Evolutionary conservation across 176 grass and related monocot species (phyloP).

Genomic region (Secale cereale): DNA sequence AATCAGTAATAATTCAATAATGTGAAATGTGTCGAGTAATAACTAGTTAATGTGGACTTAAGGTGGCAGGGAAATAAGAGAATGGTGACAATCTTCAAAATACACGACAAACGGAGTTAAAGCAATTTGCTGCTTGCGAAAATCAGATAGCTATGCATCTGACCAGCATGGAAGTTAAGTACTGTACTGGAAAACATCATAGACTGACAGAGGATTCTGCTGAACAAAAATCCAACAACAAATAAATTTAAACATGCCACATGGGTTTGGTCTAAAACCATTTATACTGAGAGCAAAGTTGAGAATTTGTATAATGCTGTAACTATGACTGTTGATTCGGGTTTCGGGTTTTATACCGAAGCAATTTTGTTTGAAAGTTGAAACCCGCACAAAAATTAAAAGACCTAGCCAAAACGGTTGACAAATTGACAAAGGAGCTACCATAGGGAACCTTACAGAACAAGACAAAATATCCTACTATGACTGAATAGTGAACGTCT

Average conservation of each 20-base stretch:
- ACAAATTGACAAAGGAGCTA: background rate
- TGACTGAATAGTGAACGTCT: background rate
- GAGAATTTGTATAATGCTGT: too few relatives aligned
- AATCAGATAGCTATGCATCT: background rate
- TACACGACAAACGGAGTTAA: background rate
- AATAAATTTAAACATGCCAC: background rate
- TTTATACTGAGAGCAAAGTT: background rate
- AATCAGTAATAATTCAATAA: background rate
- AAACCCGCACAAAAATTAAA: background rate
- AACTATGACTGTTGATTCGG: too few relatives aligned
- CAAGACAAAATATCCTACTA: background rate
- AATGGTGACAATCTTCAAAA: background rate
- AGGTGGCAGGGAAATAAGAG: background rate
- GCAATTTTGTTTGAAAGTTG: background rate
- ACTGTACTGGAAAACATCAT: background rate
- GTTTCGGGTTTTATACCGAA: too few relatives aligned
- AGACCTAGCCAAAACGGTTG: background rate
- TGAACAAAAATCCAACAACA: background rate
- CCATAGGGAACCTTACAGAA: background rate
- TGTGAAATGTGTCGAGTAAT: background rate
- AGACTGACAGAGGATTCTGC: background rate
- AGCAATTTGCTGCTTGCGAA: background rate
- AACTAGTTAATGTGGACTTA: background rate
- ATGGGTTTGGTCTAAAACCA: background rate
- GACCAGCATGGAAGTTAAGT: background rate